Base-by-base conservation (phyloP, 306 rosid species). In the Luffa acutangula region DNA sequence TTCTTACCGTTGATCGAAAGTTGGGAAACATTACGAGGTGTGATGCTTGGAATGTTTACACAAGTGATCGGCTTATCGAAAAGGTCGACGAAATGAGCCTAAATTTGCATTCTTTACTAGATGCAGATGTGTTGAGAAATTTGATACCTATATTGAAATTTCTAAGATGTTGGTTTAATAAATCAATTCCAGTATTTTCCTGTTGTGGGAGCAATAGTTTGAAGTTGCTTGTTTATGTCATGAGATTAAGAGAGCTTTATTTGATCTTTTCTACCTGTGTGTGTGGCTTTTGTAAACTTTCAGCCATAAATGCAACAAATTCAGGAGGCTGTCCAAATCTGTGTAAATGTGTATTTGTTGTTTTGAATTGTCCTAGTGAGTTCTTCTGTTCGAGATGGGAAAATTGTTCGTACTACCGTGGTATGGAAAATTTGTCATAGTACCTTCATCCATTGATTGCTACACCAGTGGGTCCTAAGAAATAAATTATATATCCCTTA, bases 41-140 rank as follows among this genome's bases (percentile, higher is more conserved):
- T 94, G 7, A 63, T 79, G 18, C 33, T 87, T 62, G 98, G 94
- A 8, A 88, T 92, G 94, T 89, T 90, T 80, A 90, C 97, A 65
- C 97, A 65, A 92, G 88, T 82, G 94, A 94, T 83, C 88, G 90
- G 57, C 92, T 93, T 57, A 81, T 92, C 84, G 88, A 88, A 75
- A 90, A 84, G 84, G 88, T 91, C 6, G 93, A 93, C 3, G 98
- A 93, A 82, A 77, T 93, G 78, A 92, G 87, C 80, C 66, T 88
- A 57, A 93, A 87, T 87, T 51, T 93, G 83, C 88, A 86, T 31
- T 80, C 91, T 60, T 85, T 92, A 25, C 31, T 25, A 41, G 49
- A 45, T 7, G 10, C 31, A 39, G 5, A 66, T 66, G 2, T 7
- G 8, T 36, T 66, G 9, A 36, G 12, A 66, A 69, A 43, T 10